Evolutionary conservation across 225 moss, liverwort and hornwort genomes (phyloP).

Genomic region (Antitrichia curtipendula): DNA sequence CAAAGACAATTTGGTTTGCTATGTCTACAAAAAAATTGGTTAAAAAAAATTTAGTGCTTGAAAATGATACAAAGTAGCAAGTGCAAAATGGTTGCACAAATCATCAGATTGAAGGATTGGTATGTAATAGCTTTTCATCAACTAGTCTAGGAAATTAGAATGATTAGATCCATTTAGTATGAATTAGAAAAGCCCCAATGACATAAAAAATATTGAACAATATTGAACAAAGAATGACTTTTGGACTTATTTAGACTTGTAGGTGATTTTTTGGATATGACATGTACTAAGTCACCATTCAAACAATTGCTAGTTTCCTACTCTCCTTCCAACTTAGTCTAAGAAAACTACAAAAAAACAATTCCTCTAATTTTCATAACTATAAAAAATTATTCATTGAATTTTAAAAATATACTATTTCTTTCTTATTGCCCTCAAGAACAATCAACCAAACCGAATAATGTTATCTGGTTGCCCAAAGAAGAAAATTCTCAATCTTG

Average conservation of each 20-base stretch:
- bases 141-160: not conserved
- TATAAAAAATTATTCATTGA: not conserved
- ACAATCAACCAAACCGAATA: not conserved
- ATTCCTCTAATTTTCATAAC: not conserved
- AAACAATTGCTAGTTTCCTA: not conserved
- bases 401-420: too few relatives aligned
- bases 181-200: not conserved
- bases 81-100: too few relatives aligned
- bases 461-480: too few relatives aligned
- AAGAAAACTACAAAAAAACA: too few relatives aligned
- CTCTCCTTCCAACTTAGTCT: not conserved
- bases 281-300: not conserved
- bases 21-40: too few relatives aligned
- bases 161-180: not conserved
- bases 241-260: not conserved
- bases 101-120: too few relatives aligned
- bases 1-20: not conserved
- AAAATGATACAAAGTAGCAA: too few relatives aligned
- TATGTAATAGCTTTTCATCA: not conserved
- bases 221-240: not conserved
- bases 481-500: not conserved
- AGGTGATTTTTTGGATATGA: too few relatives aligned
- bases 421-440: not conserved
- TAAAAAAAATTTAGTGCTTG: too few relatives aligned
- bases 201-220: too few relatives aligned